These are phyloP conservation scores for Plasmodium sp. DNA, from an alignment of 169 alveolate species.

Conservation along the genomic window DNA sequence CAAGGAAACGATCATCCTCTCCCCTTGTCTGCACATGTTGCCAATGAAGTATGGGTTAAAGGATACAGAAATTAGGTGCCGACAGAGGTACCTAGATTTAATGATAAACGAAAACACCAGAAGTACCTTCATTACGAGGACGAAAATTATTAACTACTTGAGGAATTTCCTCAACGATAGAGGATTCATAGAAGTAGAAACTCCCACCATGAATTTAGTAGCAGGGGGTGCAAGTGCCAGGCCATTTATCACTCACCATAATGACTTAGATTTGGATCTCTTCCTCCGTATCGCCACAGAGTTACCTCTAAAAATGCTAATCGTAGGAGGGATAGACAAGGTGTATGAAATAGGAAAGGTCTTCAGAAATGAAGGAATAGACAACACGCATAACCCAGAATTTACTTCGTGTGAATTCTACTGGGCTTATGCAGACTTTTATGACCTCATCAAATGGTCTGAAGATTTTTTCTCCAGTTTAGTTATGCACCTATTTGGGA, in stretches of 20 bases:
- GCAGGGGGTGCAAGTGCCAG: conserved; percentile 98
- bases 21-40: conserved; percentile 97
- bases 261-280: conserved; percentile 96
- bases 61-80: conserved; percentile 94
- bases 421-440: conserved; percentile 97
- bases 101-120: conserved; percentile 92
- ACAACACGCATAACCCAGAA: conserved; percentile 99
- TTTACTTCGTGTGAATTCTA: conserved; percentile 99
- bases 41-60: conserved; percentile 96
- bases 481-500: conserved; percentile 92
- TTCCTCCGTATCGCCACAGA: conserved; percentile 99
- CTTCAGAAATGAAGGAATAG: conserved; percentile 99
- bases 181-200: conserved; percentile 98
- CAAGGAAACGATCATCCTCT: conserved; percentile 87
- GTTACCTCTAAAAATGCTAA: conserved; percentile 96
- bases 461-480: conserved; percentile 95
- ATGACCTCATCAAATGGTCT: conserved; percentile 96
- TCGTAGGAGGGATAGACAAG: conserved; percentile 98
- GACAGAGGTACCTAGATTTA: conserved; percentile 98
- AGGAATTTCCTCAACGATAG: conserved; percentile 91
- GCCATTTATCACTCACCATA: conserved; percentile 98
- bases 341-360: conserved; percentile 99
- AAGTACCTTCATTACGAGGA: conserved; percentile 92
- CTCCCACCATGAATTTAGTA: conserved; percentile 98
- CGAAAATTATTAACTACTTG: conserved; percentile 86